These are phyloP conservation scores for Bolboschoenoplectus hybrid DNA, from an alignment of 202 grass and related monocot species.

Conservation along the genomic window DNA sequence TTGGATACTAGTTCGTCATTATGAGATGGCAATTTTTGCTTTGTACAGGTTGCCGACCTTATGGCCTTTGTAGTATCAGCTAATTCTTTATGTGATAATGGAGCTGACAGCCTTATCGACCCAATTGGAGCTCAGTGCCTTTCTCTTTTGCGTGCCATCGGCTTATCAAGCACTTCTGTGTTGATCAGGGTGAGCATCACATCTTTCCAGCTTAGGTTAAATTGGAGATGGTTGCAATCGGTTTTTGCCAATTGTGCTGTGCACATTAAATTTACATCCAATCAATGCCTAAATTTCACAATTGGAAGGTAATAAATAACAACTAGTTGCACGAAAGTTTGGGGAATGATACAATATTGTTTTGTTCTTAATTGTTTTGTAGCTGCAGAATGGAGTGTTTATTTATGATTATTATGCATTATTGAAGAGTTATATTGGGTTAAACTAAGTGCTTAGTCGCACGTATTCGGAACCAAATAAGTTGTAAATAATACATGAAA, in stretches of 20 bases:
- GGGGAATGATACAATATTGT: background rate
- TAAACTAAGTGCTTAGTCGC: background rate
- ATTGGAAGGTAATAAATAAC: background rate
- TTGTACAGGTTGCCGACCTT: slow-evolving; percentile 85
- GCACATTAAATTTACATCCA: slow-evolving; percentile 16
- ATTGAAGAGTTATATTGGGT: slow-evolving; percentile 23
- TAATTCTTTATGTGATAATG: slow-evolving; percentile 61
- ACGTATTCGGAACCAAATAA: background rate
- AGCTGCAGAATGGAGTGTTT: slow-evolving; percentile 1
- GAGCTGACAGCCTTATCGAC: slow-evolving; percentile 56
- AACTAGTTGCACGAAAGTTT: background rate
- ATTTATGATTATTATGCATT: background rate
- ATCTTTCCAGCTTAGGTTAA: background rate
- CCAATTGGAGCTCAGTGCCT: slow-evolving; percentile 79
- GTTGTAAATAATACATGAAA: background rate
- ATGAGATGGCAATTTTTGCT: slow-evolving; percentile 36
- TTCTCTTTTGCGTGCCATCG: slow-evolving; percentile 76
- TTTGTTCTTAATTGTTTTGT: background rate
- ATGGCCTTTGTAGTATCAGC: slow-evolving; percentile 82
- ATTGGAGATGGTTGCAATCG: background rate
- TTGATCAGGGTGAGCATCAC: slow-evolving; percentile 71
- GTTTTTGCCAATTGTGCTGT: background rate
- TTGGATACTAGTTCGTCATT: slow-evolving; percentile 38
- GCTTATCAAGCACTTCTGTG: slow-evolving; percentile 90
- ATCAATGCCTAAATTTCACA: background rate